phyloP scores from a whole-genome alignment of 2,329 filamentous ascomycete genomes.

The Sclerotinia nivalis region DNA sequence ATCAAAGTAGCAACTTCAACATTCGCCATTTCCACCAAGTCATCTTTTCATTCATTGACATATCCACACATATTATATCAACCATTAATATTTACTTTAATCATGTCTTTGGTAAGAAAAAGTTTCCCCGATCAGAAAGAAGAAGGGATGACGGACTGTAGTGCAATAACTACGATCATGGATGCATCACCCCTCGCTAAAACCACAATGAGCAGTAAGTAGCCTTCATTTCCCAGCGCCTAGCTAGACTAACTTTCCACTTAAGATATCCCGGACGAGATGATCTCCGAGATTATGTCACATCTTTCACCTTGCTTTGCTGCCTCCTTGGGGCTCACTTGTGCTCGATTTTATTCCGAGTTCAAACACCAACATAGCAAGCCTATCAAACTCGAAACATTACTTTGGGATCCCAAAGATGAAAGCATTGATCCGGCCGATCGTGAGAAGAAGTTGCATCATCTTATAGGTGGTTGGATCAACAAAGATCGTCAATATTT shows the following conservation, averaged over 20 bases:
- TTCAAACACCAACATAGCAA: neutral
- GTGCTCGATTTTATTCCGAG: neutral
- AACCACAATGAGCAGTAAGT: neutral
- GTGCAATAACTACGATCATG: neutral
- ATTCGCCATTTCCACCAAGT: neutral
- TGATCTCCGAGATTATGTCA: neutral
- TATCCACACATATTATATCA: neutral
- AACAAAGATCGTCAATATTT: neutral
- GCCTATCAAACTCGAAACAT: neutral
- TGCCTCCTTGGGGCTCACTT: neutral
- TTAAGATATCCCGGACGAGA: neutral
- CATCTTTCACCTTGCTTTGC: neutral
- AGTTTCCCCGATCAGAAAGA: neutral
- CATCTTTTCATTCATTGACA: neutral
- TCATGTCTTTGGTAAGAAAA: neutral
- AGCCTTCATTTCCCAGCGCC: neutral
- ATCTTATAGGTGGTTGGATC: neutral
- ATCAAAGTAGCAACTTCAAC: no score
- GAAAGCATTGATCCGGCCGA: neutral
- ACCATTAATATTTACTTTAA: neutral
- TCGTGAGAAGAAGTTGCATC: neutral
- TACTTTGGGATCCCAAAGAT: neutral
- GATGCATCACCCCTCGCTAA: neutral
- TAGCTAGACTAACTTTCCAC: neutral
- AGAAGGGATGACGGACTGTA: neutral